These are phyloP conservation scores for Blastocystis hominis DNA, from an alignment of 352 stramenopile species.

Conservation along the genomic window DNA sequence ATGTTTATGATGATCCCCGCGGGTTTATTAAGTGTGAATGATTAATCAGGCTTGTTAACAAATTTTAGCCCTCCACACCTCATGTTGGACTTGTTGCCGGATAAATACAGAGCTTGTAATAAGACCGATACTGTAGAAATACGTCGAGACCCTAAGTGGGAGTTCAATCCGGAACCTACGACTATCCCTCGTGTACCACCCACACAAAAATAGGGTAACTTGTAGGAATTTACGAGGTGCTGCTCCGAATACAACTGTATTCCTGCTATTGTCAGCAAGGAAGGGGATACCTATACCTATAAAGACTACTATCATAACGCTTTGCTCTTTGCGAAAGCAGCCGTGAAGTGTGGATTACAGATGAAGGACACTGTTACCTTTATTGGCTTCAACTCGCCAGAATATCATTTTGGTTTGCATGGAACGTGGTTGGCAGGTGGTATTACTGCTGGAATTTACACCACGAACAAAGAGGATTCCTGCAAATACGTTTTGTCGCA, in stretches of 20 bases:
- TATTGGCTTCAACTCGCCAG: slow-evolving; percentile 72
- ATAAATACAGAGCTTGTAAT: slow-evolving; percentile 41
- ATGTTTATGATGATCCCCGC: no score
- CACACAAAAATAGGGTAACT: not conserved
- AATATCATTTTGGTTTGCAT: slow-evolving; percentile 74
- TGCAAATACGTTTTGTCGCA: slow-evolving; percentile 73
- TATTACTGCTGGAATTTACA: slow-evolving; percentile 73
- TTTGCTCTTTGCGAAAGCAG: slow-evolving; percentile 68
- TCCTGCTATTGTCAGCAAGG: slow-evolving; percentile 12
- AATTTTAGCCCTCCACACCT: no score
- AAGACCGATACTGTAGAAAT: slow-evolving; percentile 38
- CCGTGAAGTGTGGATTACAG: slow-evolving; percentile 70
- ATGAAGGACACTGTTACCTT: slow-evolving; percentile 71
- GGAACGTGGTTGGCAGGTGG: slow-evolving; percentile 71
- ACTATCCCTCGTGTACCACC: not conserved
- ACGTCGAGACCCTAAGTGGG: not conserved
- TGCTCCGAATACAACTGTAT: slow-evolving; percentile 6
- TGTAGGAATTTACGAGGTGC: slow-evolving; percentile 18
- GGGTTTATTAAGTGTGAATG: no score
- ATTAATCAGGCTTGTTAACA: no score
- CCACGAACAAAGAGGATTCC: slow-evolving; percentile 69
- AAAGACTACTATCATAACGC: slow-evolving; percentile 70
- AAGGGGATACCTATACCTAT: slow-evolving; percentile 60
- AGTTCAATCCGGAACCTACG: slow-evolving; percentile 28
- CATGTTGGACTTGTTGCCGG: not conserved